phyloP scores from a whole-genome alignment of 208 protist species.

The Acanthamoeba sp. region DNA sequence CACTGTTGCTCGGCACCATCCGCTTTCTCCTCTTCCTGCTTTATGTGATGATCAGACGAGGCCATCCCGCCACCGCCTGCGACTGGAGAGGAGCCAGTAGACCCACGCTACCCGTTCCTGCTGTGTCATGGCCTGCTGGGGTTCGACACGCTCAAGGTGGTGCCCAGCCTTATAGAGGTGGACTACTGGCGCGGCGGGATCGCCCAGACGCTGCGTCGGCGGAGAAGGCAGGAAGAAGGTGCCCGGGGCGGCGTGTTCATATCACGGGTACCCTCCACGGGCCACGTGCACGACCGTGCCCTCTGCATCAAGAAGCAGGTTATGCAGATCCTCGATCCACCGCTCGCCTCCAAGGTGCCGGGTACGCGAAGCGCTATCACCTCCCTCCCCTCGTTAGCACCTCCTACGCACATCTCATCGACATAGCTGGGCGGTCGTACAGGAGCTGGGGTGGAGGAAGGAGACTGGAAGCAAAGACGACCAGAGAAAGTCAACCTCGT shows the following conservation, averaged over 20 bases:
- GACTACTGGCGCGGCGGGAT: constrained; percentile 70
- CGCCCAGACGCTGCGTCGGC: constrained; percentile 9
- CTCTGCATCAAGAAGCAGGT: constrained; percentile 62
- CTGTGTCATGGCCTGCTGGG: constrained; percentile 69
- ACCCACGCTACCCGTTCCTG: constrained; percentile 56
- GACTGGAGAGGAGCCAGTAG: not conserved
- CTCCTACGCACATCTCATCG: not conserved
- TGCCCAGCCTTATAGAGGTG: constrained; percentile 61
- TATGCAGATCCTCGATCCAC: constrained; percentile 30
- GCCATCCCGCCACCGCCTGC: not conserved
- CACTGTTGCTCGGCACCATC: no score
- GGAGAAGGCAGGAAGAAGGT: not conserved
- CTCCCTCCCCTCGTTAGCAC: no score
- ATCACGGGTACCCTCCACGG: constrained; percentile 47
- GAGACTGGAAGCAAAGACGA: not conserved
- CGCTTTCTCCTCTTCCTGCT: not conserved
- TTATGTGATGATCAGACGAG: not conserved
- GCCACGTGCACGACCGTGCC: constrained; percentile 59
- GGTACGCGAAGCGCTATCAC: no score
- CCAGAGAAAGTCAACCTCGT: constrained; percentile 68
- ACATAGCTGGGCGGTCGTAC: not conserved
- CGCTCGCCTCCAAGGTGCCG: not conserved
- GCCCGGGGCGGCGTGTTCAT: constrained; percentile 55
- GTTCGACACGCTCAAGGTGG: constrained; percentile 71
- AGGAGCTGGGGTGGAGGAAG: constrained; percentile 36